Percentiles rank a stretch among this genome's conserved stretches.
These are phyloP conservation scores for Aspergillus neotritici DNA, from an alignment of 2,329 filamentous ascomycete species.

Conservation along the genomic window DNA sequence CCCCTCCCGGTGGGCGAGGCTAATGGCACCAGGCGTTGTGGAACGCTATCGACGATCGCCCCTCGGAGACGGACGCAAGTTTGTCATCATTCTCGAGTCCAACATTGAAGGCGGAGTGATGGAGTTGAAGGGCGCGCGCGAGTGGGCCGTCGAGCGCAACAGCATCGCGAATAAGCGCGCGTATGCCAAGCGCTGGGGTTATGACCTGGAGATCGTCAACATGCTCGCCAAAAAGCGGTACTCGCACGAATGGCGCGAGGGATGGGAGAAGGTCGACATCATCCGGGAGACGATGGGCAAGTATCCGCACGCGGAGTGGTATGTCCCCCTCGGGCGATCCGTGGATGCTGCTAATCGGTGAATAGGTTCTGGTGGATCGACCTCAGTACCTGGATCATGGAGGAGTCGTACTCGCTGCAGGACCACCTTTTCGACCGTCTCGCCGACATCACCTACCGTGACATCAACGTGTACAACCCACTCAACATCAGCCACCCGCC, in stretches of 20 bases:
- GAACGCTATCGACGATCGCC: conserved; percentile 64
- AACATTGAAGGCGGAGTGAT: conserved; percentile 96
- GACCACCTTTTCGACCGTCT: conserved; percentile 83
- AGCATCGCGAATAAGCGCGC: conserved; percentile 92
- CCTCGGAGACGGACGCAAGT: conserved; percentile 80
- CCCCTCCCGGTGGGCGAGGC: conserved; percentile 1
- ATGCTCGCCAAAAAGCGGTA: conserved; percentile 99
- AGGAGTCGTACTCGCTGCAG: conserved; percentile 84
- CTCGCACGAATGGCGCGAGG: conserved; percentile 97
- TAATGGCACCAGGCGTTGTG: conserved; percentile 50
- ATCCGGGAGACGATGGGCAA: conserved; percentile 83
- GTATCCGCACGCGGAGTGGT: conserved; percentile 96
- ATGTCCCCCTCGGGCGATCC: conserved; percentile 32
- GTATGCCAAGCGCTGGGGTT: conserved; percentile 83
- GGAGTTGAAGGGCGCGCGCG: conserved; percentile 96
- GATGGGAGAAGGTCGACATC: conserved; percentile 98
- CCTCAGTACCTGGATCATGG: conserved; percentile 97
- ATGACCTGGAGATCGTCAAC: conserved; percentile 92
- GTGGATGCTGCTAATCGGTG: conserved; percentile 7
- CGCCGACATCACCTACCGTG: conserved; percentile 70
- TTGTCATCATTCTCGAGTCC: conserved; percentile 85
- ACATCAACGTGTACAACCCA: conserved; percentile 95
- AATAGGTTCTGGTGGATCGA: conserved; percentile 98
- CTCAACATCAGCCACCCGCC: conserved; percentile 87
- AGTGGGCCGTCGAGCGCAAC: conserved; percentile 97